Base-by-base conservation (phyloP, 345 rosid genomes). In the Lepidium didymum region DNA sequence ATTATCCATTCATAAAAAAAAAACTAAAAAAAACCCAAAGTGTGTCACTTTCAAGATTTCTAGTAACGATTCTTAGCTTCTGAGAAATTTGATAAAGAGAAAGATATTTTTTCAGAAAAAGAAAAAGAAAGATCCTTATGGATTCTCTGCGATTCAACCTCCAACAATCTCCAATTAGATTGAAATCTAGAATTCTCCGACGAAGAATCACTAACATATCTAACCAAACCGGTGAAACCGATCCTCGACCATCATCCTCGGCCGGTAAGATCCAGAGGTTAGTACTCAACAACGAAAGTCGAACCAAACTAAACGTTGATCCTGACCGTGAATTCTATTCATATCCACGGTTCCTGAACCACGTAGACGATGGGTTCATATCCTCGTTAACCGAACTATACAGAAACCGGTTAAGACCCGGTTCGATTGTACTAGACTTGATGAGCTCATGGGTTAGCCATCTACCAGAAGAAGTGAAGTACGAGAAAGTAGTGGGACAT, bases 381-480 rank as follows among this genome's bases (percentile, higher is more conserved):
- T 77, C 88, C 67, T 75, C 83, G 3, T 72, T 90, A 73, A 88
- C 97, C 12, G 69, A 82, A 15, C 75, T 88, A 50, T 88, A 90
- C 68, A 79, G 84, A 57, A 81, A 87, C 64, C 73, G 74, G 74
- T 16, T 90, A 56, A 74, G 81, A 55, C 85, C 91, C 68, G 92
- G 76, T 62, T 81, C 78, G n/a, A 85, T 83, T 75, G 82, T 90
- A 76, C 83, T 90, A 56, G 94, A 87, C 65, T 76, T 93, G 63
- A 93, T 87, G 98, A 90, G 96, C 79, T 88, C 98, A 42, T 92
- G 97, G 93, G 85, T 85, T 29, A 89, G 98, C 77, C 94, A 93
- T 78, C 77, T 90, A 15, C 97, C 98, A 3, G 63, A 64, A 45
- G 87, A 90, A 62, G 86, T 82, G 0, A 56, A 4, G 73, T 87